phyloP scores from a whole-genome alignment of 345 rosid species.

The Sisymbrium irio region DNA sequence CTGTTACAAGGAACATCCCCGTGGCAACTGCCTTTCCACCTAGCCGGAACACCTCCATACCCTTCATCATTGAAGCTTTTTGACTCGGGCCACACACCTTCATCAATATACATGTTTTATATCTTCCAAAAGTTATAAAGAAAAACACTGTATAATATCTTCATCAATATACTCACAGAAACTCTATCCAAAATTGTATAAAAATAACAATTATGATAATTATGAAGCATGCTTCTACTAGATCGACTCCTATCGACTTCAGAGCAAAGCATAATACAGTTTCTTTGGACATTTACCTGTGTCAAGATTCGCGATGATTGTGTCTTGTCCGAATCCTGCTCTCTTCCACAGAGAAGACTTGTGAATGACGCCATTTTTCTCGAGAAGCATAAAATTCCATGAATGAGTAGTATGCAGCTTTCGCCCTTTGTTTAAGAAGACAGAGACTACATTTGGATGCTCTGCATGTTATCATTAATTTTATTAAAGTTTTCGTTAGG shows the following conservation, averaged over 20 bases:
- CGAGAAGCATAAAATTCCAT: constrained; percentile 62
- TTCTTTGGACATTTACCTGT: constrained; percentile 34
- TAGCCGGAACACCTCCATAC: constrained; percentile 48
- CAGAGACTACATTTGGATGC: constrained; percentile 58
- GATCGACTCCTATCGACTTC: not conserved
- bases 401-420: constrained; percentile 59
- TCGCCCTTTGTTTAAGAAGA: constrained; percentile 51
- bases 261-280: no score
- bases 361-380: constrained; percentile 38
- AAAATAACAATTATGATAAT: no score
- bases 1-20: constrained; percentile 50
- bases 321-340: constrained; percentile 49
- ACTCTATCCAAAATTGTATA: not conserved
- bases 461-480: constrained; percentile 29
- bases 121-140: not conserved
- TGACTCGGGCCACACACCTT: constrained; percentile 70
- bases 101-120: not conserved
- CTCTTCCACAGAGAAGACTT: constrained; percentile 44
- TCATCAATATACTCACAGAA: no score
- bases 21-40: constrained; percentile 56
- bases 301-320: constrained; percentile 63
- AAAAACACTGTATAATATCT: not conserved
- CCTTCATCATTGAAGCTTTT: constrained; percentile 61
- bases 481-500: not conserved
- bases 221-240: not conserved